These are phyloP conservation scores for Calonectria pauciramosa DNA, from an alignment of 2,329 filamentous ascomycete genomes.

Conservation along the genomic window DNA sequence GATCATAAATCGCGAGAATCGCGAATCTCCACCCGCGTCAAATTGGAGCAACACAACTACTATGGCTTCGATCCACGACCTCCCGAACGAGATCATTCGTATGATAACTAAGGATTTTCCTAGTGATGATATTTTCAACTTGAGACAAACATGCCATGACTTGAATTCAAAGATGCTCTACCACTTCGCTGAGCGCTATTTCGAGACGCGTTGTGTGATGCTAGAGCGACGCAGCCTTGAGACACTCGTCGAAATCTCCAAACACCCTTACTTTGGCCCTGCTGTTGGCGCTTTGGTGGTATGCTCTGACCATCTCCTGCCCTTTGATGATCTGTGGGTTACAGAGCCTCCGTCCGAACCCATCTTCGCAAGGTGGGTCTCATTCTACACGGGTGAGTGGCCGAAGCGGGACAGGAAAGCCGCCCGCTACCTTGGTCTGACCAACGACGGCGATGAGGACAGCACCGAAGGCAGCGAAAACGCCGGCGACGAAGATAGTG, in stretches of 20 bases:
- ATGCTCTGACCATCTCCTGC: background rate
- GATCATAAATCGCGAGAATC: background rate
- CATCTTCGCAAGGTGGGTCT: background rate
- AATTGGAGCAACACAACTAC: background rate
- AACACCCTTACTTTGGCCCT: background rate
- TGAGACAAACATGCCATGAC: background rate
- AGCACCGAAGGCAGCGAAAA: background rate
- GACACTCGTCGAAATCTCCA: background rate
- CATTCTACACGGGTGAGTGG: background rate
- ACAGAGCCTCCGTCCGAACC: background rate
- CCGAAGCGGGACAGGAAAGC: background rate
- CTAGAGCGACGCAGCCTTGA: background rate
- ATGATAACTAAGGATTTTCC: background rate
- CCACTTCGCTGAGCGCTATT: background rate
- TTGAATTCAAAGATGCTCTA: background rate
- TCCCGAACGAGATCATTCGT: background rate
- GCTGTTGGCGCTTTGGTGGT: background rate
- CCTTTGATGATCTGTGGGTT: background rate
- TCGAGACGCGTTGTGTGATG: background rate
- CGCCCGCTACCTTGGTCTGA: background rate
- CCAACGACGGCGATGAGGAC: background rate
- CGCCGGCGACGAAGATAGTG: background rate
- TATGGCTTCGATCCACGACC: background rate
- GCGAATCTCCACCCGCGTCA: background rate
- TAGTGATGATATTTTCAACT: background rate